A percentile compares a stretch with the other conserved stretches of the same genome.
Evolutionary conservation across 768 basidiomycete genomes (phyloP).

Genomic region (Termitomyces eurrhizus): DNA sequence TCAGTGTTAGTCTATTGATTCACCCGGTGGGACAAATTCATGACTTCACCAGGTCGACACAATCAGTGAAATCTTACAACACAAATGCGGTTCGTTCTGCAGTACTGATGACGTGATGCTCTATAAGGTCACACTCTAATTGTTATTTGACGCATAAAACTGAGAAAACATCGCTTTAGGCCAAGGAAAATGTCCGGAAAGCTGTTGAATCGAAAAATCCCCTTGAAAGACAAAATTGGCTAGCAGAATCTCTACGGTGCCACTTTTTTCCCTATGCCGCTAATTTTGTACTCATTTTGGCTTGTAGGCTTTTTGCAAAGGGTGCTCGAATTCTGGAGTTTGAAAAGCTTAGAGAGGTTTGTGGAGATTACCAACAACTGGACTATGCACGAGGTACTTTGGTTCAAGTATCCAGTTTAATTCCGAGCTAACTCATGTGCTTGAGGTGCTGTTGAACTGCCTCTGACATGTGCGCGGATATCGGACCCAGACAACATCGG

Average conservation of each 20-base stretch:
- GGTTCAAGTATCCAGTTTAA: neutral
- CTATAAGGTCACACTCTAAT: slow-evolving; percentile 67
- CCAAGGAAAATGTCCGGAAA: slow-evolving; percentile 89
- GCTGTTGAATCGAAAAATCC: slow-evolving; percentile 79
- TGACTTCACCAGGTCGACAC: slow-evolving; percentile 76
- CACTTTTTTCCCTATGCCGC: neutral
- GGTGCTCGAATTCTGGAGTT: slow-evolving; percentile 82
- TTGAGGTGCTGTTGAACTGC: slow-evolving; percentile 79
- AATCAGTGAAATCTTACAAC: slow-evolving; percentile 91
- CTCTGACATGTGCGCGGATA: slow-evolving; percentile 75
- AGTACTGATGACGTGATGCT: slow-evolving; percentile 97
- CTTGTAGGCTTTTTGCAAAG: slow-evolving; percentile 75
- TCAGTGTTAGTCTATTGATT: slow-evolving; percentile 58
- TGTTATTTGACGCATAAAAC: neutral
- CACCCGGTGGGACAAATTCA: slow-evolving; percentile 7
- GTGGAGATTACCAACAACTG: slow-evolving; percentile 85
- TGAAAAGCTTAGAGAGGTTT: slow-evolving; percentile 80
- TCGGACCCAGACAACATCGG: slow-evolving; percentile 76
- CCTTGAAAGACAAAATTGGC: slow-evolving; percentile 70
- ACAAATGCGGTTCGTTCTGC: slow-evolving; percentile 95
- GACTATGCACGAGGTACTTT: slow-evolving; percentile 73
- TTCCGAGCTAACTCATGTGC: slow-evolving; percentile 2
- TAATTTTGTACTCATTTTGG: slow-evolving; percentile 5
- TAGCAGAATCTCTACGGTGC: slow-evolving; percentile 87
- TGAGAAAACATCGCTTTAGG: slow-evolving; percentile 41